Evolutionary conservation across 2,329 filamentous ascomycete species (phyloP), one percentile per base, ranked within the genome.

Genomic region (Phialemoniopsis sp.): DNA sequence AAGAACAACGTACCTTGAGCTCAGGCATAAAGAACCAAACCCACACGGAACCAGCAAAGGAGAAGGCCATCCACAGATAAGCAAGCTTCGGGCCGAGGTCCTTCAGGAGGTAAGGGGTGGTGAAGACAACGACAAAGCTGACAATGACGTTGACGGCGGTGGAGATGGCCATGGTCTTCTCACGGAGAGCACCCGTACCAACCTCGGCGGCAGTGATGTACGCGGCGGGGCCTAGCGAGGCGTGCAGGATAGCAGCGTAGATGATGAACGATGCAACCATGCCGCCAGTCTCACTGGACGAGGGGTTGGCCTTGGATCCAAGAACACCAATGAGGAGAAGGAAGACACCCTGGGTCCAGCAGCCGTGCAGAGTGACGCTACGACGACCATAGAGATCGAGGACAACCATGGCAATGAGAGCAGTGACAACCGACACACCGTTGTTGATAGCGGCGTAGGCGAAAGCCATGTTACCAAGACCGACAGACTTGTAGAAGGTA

Each of bases 181-280:
- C 47, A 13, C 46, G 46, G 3, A 50, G 33, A 30, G 33, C 18
- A 5, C 34, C 28, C 5, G 46, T 48, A 13, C 44, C 46, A 14
- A 50, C 36, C 38, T 50, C 47, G 5, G 47, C 47, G 17, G 46
- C 46, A 4, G 46, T 47, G 37, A 48, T 49, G 29, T 49, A 48
- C 3, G 46, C 44, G n/a, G 34, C 44, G 12, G 44, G 46, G 6
- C 42, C 44, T 2, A 46, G 29, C 1, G 46, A 40, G 19, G 39
- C 38, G 34, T 48, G 42, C 15, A 43, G 34, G 14, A 46, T 44
- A 32, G 33, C 39, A 8, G 43, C 38, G 30, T 44, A 41, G 12
- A 44, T 34, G 16, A 34, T 34, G 36, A 38, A 32, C 13, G 28
- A 31, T 13, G 39, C 39, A 15, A 41, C 39, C 34, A 41, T 41